Conservation (phyloP, 306 rosid genomes). For the Malus fusca region DNA sequence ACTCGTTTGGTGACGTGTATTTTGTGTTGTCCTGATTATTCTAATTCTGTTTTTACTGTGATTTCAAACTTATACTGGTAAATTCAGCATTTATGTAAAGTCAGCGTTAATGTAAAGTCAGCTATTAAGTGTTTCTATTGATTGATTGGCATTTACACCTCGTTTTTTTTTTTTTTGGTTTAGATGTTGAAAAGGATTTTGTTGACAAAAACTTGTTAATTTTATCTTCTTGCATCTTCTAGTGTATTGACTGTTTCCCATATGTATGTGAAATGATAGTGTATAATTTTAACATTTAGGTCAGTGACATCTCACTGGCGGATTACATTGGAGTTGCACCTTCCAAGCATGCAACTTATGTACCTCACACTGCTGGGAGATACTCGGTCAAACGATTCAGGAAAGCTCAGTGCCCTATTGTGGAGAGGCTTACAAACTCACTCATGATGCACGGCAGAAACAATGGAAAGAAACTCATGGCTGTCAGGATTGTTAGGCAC, state of each 20-base stretch:
- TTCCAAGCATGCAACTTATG: constrained; percentile 21
- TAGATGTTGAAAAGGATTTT: background rate
- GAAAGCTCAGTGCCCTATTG: constrained; percentile 21
- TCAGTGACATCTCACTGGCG: constrained; percentile 4
- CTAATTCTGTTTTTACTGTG: background rate
- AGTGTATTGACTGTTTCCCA: background rate
- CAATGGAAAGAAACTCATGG: constrained; percentile 30
- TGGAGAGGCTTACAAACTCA: constrained; percentile 28
- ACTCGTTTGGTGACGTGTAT: background rate
- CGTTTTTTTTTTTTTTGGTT: background rate
- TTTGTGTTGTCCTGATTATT: background rate
- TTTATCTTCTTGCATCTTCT: background rate
- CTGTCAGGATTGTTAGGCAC: constrained; percentile 22
- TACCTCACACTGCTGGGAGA: constrained; percentile 33
- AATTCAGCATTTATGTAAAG: background rate
- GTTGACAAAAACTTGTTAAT: background rate
- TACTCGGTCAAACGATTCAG: constrained; percentile 9
- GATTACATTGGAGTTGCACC: constrained; percentile 21
- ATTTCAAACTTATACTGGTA: background rate
- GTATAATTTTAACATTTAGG: constrained; percentile 5
- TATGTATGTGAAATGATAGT: background rate
- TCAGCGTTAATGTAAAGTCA: background rate
- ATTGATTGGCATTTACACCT: background rate
- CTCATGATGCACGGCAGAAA: constrained; percentile 29
- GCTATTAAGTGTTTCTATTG: background rate